Evolutionary conservation across 495 filamentous ascomycete species (phyloP), one percentile per base, ranked within the genome.

Genomic region (Penicillium ochrochloron): DNA sequence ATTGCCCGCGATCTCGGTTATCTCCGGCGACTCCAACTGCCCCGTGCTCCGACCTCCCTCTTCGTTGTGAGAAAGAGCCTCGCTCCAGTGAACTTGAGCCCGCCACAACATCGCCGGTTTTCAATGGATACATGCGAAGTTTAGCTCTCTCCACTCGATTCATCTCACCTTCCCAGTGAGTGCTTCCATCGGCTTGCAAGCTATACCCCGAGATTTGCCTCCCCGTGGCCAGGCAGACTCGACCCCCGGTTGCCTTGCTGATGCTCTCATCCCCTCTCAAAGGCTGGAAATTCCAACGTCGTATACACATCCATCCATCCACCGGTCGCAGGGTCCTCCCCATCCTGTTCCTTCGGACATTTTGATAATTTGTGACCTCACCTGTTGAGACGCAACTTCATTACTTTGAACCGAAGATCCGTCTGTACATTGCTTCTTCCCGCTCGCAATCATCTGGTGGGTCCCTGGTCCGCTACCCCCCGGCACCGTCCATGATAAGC

Each of bases 1-100:
- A 78, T 78, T 75, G 71, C 56, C 55, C 68, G 65, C 65, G 61
- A 67, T 68, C 68, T 76, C 76, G 75, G 75, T 70, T 79, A 76
- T 76, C 74, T 78, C 73, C 71, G 74, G 74, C 67, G 68, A 65
- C 71, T 68, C 70, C 69, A 73, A 66, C 44, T 62, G 51, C 68
- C 29, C 56, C 35, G 61, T 63, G 60, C 60, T 60, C 59, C 59
- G 51, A 59, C 34, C 51, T 37, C 31, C 31, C 31, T 4, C 25
- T n/a, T n/a, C 53, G 44, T 59, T 4, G 50, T 39, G 34, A 23
- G 21, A 29, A 39, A 48, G 23, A 48, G 44, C 23, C 23, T 27
- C 39, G 4, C 21, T 19, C 39, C 21, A 11, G 23, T 21, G 2
- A 10, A 44, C 19, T 23, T 39, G 42, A 51, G 5, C 57, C 37